Percentiles rank a stretch among this genome's conserved stretches.
These are phyloP conservation scores for Ceratocystis cacaofunesta DNA, from an alignment of 2,329 filamentous ascomycete genomes.

Conservation along the genomic window DNA sequence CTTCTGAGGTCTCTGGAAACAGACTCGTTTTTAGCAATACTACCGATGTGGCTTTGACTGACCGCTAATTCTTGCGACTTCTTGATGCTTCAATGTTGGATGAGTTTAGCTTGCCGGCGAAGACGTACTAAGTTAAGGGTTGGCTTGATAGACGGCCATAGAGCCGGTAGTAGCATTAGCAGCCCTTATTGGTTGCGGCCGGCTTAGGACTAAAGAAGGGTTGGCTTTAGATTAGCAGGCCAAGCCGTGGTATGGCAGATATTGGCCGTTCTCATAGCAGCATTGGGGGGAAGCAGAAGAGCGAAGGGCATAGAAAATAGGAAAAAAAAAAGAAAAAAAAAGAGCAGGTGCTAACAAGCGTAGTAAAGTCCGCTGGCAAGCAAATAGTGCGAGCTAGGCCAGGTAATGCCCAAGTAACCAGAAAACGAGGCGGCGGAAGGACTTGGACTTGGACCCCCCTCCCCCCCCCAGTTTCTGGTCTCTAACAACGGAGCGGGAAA, in stretches of 20 bases:
- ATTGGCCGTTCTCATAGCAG: not conserved
- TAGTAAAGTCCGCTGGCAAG: not conserved
- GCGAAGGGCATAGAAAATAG: not conserved
- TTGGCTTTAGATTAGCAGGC: too few species aligned
- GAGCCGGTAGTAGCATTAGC: too few species aligned
- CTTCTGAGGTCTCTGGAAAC: not conserved
- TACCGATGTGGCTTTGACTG: not conserved
- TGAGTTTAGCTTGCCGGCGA: too few species aligned
- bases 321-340: not conserved
- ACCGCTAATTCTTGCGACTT: too few species aligned
- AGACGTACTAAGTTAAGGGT: too few species aligned
- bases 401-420: not conserved
- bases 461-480: constrained; percentile 1
- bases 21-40: not conserved
- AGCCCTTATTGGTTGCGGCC: too few species aligned
- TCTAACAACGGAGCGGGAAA: constrained; percentile 4
- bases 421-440: not conserved
- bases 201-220: too few species aligned
- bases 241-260: not conserved
- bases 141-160: too few species aligned
- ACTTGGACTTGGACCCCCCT: constrained; percentile 1
- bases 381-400: not conserved
- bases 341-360: not conserved
- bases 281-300: not conserved
- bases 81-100: too few species aligned